phyloP scores from a whole-genome alignment of 768 basidiomycete genomes.

The Kwoniella sp. region DNA sequence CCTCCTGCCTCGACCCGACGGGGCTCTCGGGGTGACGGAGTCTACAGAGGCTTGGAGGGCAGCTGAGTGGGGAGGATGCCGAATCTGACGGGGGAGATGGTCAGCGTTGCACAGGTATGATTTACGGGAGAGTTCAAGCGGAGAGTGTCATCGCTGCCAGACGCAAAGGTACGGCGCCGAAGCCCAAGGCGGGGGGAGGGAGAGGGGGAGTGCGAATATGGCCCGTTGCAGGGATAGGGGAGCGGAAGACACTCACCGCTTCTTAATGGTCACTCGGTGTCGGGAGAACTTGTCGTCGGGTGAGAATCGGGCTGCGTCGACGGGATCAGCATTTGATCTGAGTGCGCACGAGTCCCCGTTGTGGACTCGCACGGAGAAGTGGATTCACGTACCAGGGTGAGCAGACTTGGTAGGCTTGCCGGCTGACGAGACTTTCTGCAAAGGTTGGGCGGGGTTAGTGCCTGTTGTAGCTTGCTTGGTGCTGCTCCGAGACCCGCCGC shows the following conservation, averaged over 20 bases:
- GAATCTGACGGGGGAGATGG: too few species aligned
- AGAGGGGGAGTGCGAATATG: neutral
- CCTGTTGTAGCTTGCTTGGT: neutral
- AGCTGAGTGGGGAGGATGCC: slow-evolving; percentile 83
- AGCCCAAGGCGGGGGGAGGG: too few species aligned
- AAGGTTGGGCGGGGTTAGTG: neutral
- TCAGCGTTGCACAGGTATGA: too few species aligned
- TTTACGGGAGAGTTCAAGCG: neutral
- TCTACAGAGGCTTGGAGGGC: slow-evolving; percentile 79
- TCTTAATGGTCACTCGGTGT: slow-evolving; percentile 95
- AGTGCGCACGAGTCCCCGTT: too few species aligned
- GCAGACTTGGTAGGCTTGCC: slow-evolving; percentile 91
- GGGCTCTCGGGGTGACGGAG: neutral
- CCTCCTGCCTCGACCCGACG: too few species aligned
- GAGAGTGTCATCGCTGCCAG: too few species aligned
- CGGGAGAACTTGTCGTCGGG: slow-evolving; percentile 99
- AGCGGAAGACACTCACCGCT: slow-evolving; percentile 54
- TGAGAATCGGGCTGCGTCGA: slow-evolving; percentile 96
- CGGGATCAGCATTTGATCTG: too few species aligned
- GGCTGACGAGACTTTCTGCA: slow-evolving; percentile 73
- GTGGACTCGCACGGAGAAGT: neutral
- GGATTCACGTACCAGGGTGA: slow-evolving; percentile 75
- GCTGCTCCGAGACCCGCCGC: too few species aligned
- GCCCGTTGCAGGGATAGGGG: neutral
- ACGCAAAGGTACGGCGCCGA: neutral